phyloP scores from a whole-genome alignment of 2,329 filamentous ascomycete genomes.

The Apiospora kogelbergensis region DNA sequence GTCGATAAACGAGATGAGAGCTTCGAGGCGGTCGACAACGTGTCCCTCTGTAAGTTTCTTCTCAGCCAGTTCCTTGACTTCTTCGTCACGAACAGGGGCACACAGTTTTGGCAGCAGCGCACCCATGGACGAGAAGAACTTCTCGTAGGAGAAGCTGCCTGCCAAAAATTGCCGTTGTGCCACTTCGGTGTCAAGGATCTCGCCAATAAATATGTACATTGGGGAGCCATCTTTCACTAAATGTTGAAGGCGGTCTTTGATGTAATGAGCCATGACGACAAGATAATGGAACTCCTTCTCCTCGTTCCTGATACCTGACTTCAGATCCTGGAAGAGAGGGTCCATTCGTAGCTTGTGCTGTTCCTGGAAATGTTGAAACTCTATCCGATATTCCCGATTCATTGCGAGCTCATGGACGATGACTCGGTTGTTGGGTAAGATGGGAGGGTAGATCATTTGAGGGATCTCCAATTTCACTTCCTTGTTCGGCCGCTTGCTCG shows the following conservation, averaged over 20 bases:
- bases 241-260: constrained; percentile 70
- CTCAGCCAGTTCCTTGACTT: constrained; percentile 68
- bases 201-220: constrained; percentile 73
- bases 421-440: constrained; percentile 71
- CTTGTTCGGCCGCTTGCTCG: constrained; percentile 47
- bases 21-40: constrained; percentile 74
- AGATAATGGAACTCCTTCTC: constrained; percentile 68
- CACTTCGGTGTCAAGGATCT: constrained; percentile 72
- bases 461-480: constrained; percentile 36
- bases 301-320: constrained; percentile 64
- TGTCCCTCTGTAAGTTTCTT: constrained; percentile 60
- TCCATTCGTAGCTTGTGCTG: constrained; percentile 50
- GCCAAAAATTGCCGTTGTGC: constrained; percentile 67
- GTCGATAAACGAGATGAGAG: constrained; percentile 73
- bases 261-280: constrained; percentile 67
- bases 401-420: constrained; percentile 79
- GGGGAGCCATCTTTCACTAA: constrained; percentile 70
- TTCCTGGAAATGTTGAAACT: constrained; percentile 58
- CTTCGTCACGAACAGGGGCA: constrained; percentile 75
- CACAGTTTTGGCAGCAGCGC: constrained; percentile 76
- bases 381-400: constrained; percentile 75
- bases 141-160: constrained; percentile 77
- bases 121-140: constrained; percentile 76
- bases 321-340: constrained; percentile 58
- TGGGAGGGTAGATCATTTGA: constrained; percentile 47